phyloP scores from a whole-genome alignment of 225 moss, liverwort and hornwort genomes.

The Polytrichum commune region DNA sequence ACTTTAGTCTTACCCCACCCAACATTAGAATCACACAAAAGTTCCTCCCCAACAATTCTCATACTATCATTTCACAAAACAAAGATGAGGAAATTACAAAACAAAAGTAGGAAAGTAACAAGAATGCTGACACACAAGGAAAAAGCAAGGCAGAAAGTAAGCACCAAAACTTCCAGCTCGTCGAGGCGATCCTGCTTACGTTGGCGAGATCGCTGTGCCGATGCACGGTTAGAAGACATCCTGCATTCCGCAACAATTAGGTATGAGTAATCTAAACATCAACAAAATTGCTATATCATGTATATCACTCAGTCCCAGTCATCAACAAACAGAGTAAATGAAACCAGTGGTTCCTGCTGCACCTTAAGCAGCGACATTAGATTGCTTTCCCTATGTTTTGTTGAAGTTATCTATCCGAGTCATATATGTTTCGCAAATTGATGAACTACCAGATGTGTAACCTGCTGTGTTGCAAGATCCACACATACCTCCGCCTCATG shows the following conservation, averaged over 20 bases:
- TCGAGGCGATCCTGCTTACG: slow-evolving; percentile 21
- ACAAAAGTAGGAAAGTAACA: not conserved
- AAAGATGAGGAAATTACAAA: too few species aligned
- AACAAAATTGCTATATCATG: not conserved
- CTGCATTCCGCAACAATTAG: slow-evolving; percentile 2
- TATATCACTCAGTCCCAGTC: not conserved
- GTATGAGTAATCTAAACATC: not conserved
- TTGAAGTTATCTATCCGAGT: too few species aligned
- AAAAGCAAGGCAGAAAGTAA: not conserved
- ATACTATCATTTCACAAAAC: too few species aligned
- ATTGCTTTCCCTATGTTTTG: too few species aligned
- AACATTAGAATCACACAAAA: too few species aligned
- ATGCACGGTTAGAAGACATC: slow-evolving; percentile 23
- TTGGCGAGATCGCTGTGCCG: slow-evolving; percentile 21
- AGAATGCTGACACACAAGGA: not conserved
- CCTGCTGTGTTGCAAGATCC: slow-evolving; percentile 8
- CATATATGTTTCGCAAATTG: too few species aligned
- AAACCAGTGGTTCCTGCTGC: not conserved
- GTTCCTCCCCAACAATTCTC: too few species aligned
- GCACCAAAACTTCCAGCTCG: slow-evolving; percentile 20
- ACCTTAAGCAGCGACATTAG: too few species aligned
- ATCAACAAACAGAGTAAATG: not conserved
- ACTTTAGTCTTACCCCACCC: too few species aligned
- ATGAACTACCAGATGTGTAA: not conserved
- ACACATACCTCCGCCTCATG: slow-evolving; percentile 6